Base-by-base conservation (phyloP, 2,329 filamentous ascomycete genomes). In the Fusarium metavorans region DNA sequence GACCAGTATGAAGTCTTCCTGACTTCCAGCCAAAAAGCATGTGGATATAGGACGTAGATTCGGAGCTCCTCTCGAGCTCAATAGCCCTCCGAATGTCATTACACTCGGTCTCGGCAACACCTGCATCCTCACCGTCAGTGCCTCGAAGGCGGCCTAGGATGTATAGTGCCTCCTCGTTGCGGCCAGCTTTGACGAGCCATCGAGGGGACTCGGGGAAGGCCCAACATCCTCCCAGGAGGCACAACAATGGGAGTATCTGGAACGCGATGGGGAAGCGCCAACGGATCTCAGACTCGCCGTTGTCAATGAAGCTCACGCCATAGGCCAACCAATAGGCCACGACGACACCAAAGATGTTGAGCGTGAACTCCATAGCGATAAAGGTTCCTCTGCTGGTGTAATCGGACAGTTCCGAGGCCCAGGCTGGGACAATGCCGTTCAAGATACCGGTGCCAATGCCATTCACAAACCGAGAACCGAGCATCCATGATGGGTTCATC, bases 271-370 rank as follows among this genome's bases (percentile, higher is more conserved):
- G 62, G 11, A 64, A 57, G 9, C 62, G 62, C 62, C 62, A 64
- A 8, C 48, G 50, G 50, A 64, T 39, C 20, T 30, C 34, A 34
- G 62, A 64, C 16, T 41, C 37, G 34, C 62, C 62, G 37, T 48
- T 57, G 11, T 64, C 62, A 37, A 64, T 57, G 30, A 64, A 64
- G 32, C 62, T 56, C 18, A 64, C 48, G 2, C 62, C 62, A 3
- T 57, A 64, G 7, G 62, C 62, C 4, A 64, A 11, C 62, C 62
- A 41, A 41, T 43, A 56, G 4, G 61, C 61, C 10, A 64, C 45
- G 11, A 91, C 89, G 1, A 93, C 91, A 76, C 92, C 92, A 57
- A 93, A 90, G 70, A 94, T 93, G 78, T 94, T 94, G 10, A 94
- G 81, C 0, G 92, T 94, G 72, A 94, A 94, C 76, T 94, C 92